A percentile compares a stretch with the other conserved stretches of the same genome.
These are phyloP conservation scores for Geranomyces variabilis DNA, from an alignment of 192 early-diverging fungal species.

Conservation along the genomic window DNA sequence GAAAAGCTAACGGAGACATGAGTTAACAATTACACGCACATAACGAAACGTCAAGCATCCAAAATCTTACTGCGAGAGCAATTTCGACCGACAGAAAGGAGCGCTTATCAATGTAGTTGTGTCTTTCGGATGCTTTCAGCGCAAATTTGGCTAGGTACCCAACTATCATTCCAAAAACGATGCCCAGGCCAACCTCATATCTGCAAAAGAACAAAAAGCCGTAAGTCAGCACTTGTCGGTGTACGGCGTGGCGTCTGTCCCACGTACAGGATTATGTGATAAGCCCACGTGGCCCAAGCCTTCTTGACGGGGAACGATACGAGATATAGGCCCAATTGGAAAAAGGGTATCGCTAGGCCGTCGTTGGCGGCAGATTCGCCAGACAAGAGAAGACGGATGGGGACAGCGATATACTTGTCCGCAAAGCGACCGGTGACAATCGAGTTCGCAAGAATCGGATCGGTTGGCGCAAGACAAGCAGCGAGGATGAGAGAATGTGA, in stretches of 20 bases:
- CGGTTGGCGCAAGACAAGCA: conserved; percentile 87
- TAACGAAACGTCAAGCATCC: conserved; percentile 33
- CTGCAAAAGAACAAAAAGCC: conserved; percentile 38
- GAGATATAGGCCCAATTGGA: conserved; percentile 59
- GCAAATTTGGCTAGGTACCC: conserved; percentile 71
- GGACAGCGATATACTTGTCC: conserved; percentile 80
- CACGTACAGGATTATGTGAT: conserved; percentile 21
- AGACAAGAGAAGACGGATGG: conserved; percentile 40
- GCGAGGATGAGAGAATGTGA: conserved; percentile 76
- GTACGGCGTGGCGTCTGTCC: neutral
- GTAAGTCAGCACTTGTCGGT: neutral
- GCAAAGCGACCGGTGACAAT: conserved; percentile 94
- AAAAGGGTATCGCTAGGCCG: conserved; percentile 72
- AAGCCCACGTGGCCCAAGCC: conserved; percentile 17
- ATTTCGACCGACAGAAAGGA: conserved; percentile 82
- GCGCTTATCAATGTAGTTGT: conserved; percentile 85
- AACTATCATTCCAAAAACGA: conserved; percentile 70
- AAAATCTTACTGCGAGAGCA: conserved; percentile 64
- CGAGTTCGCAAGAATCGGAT: conserved; percentile 87
- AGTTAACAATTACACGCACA: conserved; percentile 8
- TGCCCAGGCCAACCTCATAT: conserved; percentile 77
- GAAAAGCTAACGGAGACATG: conserved; percentile 16
- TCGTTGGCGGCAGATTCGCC: conserved; percentile 81
- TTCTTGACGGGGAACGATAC: conserved; percentile 36
- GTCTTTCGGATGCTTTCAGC: conserved; percentile 67